Base-by-base conservation (phyloP, 1,284 basidiomycete genomes). In the Cutaneotrichosporon cutaneum region DNA sequence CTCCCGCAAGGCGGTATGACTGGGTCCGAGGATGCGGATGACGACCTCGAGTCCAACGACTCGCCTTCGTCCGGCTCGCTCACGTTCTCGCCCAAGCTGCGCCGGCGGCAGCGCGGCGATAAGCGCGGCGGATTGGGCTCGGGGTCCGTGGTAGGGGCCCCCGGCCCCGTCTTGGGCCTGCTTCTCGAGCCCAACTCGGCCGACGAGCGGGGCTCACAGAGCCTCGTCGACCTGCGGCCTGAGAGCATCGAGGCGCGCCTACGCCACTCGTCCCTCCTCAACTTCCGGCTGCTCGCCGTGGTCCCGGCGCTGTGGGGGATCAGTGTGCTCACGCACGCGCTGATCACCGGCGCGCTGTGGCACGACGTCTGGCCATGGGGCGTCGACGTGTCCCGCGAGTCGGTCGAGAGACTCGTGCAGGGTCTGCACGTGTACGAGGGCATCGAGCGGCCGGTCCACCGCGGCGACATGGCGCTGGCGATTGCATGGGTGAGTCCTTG, bases 311-410 rank as follows among this genome's bases (percentile, higher is more conserved):
- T 73, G 13, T 77, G 74, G 75, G 76, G 75, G 6, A 72, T 70
- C 22, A 57, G 62, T 2, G 75, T 77, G 14, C 64, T 77, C 18
- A 6, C 64, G 13, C 60, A 72, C 54, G 75, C 72, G 18, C 55
- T 76, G 14, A 45, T 70, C 11, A 69, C 65, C 0, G 75, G 72
- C 13, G 68, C 70, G 18, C 50, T 76, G 22, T 72, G 69, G 68
- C 58, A 69, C 13, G 72, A 76, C 47, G 68, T 74, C 8, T 78
- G 76, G 72, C 77, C 77, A 11, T 78, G 74, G 71, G 77, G 77
- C 11, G 70, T 74, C 33, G 76, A 77, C 59, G 56, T 74, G 9
- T 70, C 67, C 10, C 67, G 68, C 39, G 77, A 76, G 56, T 70
- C 73, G 8, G 58, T 76, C 42, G 76, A 76, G 39, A 64, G 73